phyloP scores from a whole-genome alignment of 305 asterid genomes.

The Fraxinus floribunda region DNA sequence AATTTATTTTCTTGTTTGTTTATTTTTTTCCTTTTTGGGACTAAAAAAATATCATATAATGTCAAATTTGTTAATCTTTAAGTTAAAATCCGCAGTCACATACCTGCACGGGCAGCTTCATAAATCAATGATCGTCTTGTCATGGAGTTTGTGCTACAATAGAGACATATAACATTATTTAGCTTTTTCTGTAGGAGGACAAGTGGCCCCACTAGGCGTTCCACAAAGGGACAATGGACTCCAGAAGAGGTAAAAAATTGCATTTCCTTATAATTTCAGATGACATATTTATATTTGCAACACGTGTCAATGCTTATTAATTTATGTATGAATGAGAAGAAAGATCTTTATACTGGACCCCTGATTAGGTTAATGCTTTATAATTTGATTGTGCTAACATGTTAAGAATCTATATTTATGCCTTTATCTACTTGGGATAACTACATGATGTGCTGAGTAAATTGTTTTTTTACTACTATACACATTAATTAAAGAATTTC shows the following conservation, averaged over 20 bases:
- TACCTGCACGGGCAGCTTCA: background rate
- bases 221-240: constrained; percentile 99
- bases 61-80: background rate
- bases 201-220: constrained; percentile 97
- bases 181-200: constrained; percentile 62
- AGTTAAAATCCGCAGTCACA: background rate
- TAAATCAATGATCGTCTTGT: background rate
- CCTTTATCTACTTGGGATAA: background rate
- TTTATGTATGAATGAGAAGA: background rate
- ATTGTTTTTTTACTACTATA: background rate
- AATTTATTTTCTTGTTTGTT: background rate
- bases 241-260: constrained; percentile 70
- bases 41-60: background rate
- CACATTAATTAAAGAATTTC: background rate
- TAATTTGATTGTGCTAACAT: background rate
- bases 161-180: background rate
- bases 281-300: background rate
- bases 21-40: background rate
- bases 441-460: background rate
- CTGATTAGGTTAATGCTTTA: background rate
- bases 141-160: background rate
- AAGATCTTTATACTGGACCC: background rate
- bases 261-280: constrained; percentile 14
- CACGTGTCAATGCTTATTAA: background rate
- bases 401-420: background rate